phyloP scores from a whole-genome alignment of 805 yeast genomes.

The Candida ponderosae region DNA sequence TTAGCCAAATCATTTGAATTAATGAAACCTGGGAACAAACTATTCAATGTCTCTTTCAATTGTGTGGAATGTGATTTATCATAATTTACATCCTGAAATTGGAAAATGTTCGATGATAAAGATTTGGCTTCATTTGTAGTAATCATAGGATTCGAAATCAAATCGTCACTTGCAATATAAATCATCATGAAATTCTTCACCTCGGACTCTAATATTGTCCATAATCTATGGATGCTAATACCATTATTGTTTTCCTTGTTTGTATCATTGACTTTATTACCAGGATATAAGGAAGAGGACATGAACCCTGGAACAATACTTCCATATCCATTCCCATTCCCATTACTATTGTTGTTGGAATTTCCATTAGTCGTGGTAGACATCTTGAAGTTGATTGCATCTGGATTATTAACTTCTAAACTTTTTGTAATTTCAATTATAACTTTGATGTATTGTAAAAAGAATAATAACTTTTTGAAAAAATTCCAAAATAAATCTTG shows the following conservation, averaged over 20 bases:
- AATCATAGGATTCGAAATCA: not conserved
- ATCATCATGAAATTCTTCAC: slow-evolving; percentile 12
- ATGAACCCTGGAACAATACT: not conserved
- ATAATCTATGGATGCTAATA: slow-evolving; percentile 2
- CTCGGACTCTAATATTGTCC: slow-evolving; percentile 13
- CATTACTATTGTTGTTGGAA: too few relatives aligned
- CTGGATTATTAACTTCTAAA: slow-evolving; percentile 13
- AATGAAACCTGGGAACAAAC: slow-evolving; percentile 65
- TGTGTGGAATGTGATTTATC: slow-evolving; percentile 29
- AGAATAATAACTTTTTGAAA: slow-evolving; percentile 53
- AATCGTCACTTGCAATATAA: slow-evolving; percentile 13
- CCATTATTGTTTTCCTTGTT: not conserved
- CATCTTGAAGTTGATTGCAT: slow-evolving; percentile 3
- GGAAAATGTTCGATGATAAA: slow-evolving; percentile 19
- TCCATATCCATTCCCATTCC: not conserved
- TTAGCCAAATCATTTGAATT: slow-evolving; percentile 24
- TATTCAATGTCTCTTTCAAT: slow-evolving; percentile 40
- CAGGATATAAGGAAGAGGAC: not conserved
- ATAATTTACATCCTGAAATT: slow-evolving; percentile 26
- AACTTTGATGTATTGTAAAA: slow-evolving; percentile 64
- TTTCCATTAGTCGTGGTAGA: slow-evolving; percentile 2
- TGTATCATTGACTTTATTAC: too few relatives aligned
- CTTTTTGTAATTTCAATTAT: slow-evolving; percentile 46
- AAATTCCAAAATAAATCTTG: slow-evolving; percentile 66
- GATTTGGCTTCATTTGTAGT: not conserved